Conservation (phyloP, 192 early-diverging fungal genomes). For the Backusella tuberculispora region DNA sequence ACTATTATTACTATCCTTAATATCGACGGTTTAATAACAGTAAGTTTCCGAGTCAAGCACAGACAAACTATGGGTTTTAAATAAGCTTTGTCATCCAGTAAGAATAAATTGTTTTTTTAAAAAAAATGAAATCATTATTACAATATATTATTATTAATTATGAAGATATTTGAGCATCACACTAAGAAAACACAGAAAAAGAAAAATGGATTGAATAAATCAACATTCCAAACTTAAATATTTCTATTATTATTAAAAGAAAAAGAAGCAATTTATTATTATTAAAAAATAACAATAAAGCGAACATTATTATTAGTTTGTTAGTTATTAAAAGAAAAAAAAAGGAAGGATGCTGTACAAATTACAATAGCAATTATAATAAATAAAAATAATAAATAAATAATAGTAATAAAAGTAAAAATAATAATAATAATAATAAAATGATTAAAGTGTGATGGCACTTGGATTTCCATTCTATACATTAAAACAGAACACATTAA, state of each 20-base stretch:
- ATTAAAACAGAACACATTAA: background rate
- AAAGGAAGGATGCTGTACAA: background rate
- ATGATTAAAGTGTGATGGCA: slow-evolving; percentile 34
- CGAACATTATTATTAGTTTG: background rate
- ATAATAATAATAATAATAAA: slow-evolving; percentile 14
- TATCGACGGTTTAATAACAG: background rate
- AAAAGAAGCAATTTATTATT: background rate
- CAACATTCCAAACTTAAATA: slow-evolving; percentile 13
- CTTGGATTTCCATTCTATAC: slow-evolving; percentile 43
- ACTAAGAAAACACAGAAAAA: background rate
- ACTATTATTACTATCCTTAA: background rate
- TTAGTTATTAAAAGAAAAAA: slow-evolving; percentile 15
- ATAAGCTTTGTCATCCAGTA: background rate
- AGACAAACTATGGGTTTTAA: background rate
- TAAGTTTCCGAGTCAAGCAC: background rate
- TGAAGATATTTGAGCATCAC: background rate
- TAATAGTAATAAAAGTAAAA: background rate
- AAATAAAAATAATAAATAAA: too few relatives aligned
- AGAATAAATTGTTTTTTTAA: background rate
- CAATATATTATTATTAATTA: background rate
- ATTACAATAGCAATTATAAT: background rate
- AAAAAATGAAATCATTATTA: background rate
- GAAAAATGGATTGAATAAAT: background rate
- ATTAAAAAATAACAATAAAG: background rate
- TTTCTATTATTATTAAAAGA: slow-evolving; percentile 9